Evolutionary conservation across 805 yeast species (phyloP), one percentile per base, ranked within the genome.

Genomic region (Maudiozyma turicensis): DNA sequence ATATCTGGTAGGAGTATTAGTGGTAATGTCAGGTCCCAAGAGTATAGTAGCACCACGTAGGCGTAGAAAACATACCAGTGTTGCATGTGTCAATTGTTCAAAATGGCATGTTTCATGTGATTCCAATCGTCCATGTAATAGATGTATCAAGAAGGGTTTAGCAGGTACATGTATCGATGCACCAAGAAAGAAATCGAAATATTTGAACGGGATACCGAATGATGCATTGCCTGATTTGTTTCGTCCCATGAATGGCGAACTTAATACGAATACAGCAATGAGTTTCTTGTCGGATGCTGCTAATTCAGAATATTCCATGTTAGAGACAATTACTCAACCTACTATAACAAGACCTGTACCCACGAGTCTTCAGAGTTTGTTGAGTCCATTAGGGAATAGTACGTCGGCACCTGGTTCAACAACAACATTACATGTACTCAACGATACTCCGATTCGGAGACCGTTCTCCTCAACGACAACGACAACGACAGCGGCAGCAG

Each of bases 61-160:
- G 29, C 48, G 70, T 31, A 73, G 81, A 40, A 76, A 76, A 58
- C 90, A 90, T 62, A 90, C 93, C 0, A 73, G 82, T 7, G 73
- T 95, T 49, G 98, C 99, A 5, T 91, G 99, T 58, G 78, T 79
- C 40, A 93, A 90, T 67, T 91, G 99, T 62, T 89, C 90, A 52
- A 78, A 81, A 58, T 86, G 95, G 2, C 99, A 91, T 64, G 79
- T 90, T 73, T 86, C 97, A 0, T 91, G 99, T 65, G 96, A 90
- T 57, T 78, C 81, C 29, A 64, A 65, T 61, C 77, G 95, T 38
- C 95, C 95, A 0, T 91, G 99, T 59, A 74, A 75, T 48, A 66
- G 96, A 45, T 91, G 99, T 65, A 64, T 84, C 3, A 72, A 72
- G 31, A 73, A 88, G 58, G 91, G 90, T 0, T 67, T 88, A 13